Evolutionary conservation across 495 filamentous ascomycete species (phyloP).

Genomic region (Thozetella sp.): DNA sequence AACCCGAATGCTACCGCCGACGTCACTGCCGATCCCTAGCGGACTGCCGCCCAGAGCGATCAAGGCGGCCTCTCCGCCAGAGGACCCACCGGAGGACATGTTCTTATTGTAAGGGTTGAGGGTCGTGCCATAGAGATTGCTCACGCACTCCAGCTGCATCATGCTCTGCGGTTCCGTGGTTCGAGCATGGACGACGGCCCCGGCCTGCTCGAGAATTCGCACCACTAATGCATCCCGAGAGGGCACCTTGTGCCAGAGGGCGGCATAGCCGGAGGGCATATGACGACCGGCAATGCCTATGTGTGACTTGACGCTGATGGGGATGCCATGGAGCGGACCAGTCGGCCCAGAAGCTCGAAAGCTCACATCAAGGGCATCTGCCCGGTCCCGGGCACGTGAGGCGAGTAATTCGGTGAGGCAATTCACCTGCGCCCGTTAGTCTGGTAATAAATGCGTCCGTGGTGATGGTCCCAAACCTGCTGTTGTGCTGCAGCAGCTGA

Average conservation of each 20-base stretch:
- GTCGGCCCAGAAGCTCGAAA: background rate
- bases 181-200: slow-evolving; percentile 47
- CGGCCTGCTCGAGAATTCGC: slow-evolving; percentile 45
- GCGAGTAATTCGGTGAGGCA: background rate
- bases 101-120: slow-evolving; percentile 58
- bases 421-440: background rate
- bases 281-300: slow-evolving; percentile 76
- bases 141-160: slow-evolving; percentile 62
- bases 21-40: slow-evolving; percentile 68
- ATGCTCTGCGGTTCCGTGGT: slow-evolving; percentile 56
- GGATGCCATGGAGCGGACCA: slow-evolving; percentile 83
- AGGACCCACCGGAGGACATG: slow-evolving; percentile 63
- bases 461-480: no score
- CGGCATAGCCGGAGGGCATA: slow-evolving; percentile 69
- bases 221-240: slow-evolving; percentile 67
- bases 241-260: slow-evolving; percentile 58
- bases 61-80: slow-evolving; percentile 66
- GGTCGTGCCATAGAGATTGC: slow-evolving; percentile 60
- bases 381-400: background rate
- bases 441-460: no score
- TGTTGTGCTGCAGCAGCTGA: background rate
- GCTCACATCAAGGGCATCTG: background rate
- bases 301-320: slow-evolving; percentile 81
- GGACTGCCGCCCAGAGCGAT: slow-evolving; percentile 56
- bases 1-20: slow-evolving; percentile 65